phyloP scores from a whole-genome alignment of 768 basidiomycete species.

The Rhodotorula paludigena region DNA sequence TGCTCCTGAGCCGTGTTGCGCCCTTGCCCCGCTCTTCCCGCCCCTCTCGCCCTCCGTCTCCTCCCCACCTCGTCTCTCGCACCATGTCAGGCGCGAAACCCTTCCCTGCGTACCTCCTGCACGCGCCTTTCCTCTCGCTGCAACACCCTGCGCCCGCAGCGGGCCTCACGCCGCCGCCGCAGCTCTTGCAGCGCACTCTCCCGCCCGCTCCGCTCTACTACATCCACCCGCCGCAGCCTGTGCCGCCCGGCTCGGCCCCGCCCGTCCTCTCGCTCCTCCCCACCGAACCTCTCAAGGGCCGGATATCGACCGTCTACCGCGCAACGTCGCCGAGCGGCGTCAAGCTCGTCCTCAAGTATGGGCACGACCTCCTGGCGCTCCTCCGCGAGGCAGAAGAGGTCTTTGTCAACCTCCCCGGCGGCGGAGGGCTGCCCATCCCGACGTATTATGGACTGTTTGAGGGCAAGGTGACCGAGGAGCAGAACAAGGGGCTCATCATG shows the following conservation, averaged over 20 bases:
- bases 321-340: constrained; percentile 11
- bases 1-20: neutral
- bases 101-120: constrained; percentile 24
- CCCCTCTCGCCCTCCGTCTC: neutral
- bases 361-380: constrained; percentile 6
- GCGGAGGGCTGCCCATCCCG: constrained; percentile 19
- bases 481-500: constrained; percentile 8
- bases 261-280: neutral
- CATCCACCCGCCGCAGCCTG: neutral
- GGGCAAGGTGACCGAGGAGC: constrained; percentile 13
- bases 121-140: constrained; percentile 27
- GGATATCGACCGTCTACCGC: constrained; percentile 12
- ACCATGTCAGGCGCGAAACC: neutral
- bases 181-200: constrained; percentile 26
- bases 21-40: neutral
- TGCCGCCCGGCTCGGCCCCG: neutral
- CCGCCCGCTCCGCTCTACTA: constrained; percentile 28
- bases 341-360: constrained; percentile 19
- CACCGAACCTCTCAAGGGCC: neutral
- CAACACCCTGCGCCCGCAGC: neutral
- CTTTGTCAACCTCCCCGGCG: constrained; percentile 23
- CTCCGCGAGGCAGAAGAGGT: constrained; percentile 25
- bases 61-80: neutral
- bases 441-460: constrained; percentile 23
- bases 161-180: neutral